Base-by-base conservation (phyloP, 495 filamentous ascomycete species). In the Aspergillus taichungensis region DNA sequence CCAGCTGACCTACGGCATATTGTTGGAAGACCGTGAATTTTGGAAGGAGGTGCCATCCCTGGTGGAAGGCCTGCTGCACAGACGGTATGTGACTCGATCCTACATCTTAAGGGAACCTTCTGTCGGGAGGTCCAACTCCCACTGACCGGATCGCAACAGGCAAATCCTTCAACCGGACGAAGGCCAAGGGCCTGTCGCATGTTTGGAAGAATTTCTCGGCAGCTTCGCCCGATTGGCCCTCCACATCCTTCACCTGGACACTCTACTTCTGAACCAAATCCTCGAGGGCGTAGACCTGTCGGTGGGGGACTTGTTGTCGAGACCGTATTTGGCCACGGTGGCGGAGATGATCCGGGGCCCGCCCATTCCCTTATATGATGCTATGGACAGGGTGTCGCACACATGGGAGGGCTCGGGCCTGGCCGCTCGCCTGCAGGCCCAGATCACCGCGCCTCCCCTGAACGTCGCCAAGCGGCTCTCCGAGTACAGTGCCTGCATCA, bases 21-120 rank as follows among this genome's bases (percentile, higher is more conserved):
- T 63, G 6, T 34, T 44, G 3, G 64, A 76, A 3, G 61, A 78
- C 28, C 46, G 51, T 18, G 64, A 69, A 6, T 77, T 79, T 51
- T 82, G 78, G 78, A 68, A 76, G 24, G 62, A 71, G 8, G 33
- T 82, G 6, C 72, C 75, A 2, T 40, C 30, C 0, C 14, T 79
- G 18, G 43, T 73, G 29, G 70, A 76, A 34, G 50, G 47, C 33
- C 40, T 79, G 12, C 47, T 76, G 37, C 63, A 62, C 46, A 61
- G 76, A 60, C 43, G 54, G 72, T 74, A 63, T 50, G 64, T 59
- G 10, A 4, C 13, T 29, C n/a, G 13, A 29, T 10, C 31, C 27
- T 41, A 10, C 29, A 13, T 6, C 8, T 9, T 24, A 34, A 27
- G 35, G 10, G 8, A 29, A 37, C 30, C 7, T 28, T 28, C 9